Base-by-base conservation (phyloP, 2,329 filamentous ascomycete genomes). In the Cercospora nicotianae region DNA sequence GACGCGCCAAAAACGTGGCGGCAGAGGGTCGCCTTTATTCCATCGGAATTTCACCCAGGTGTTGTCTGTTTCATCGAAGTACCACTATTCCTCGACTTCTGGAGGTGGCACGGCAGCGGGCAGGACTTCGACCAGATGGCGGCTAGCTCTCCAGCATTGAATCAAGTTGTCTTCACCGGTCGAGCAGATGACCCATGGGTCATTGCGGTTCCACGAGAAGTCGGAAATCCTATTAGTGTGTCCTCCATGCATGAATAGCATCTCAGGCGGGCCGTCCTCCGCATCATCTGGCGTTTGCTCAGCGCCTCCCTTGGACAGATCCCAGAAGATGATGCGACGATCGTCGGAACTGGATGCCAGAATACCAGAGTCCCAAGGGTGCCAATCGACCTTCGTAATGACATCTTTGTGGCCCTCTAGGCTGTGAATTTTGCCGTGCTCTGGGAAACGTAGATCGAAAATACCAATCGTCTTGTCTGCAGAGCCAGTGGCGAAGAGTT, bases 161-260 rank as follows among this genome's bases (percentile, higher is more conserved):
- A 99, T 87, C 72, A 98, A 84, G 77, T 99, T 99, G 82, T 99
- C 95, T 79, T 99, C 96, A 0, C 94, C 95, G 16, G 95, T 94
- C 69, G 92, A 96, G 79, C 93, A 94, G 73, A 99, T 91, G 65
- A 97, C 88, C 96, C 96, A 99, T 4, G 94, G 94, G 76, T 97
- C 93, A 78, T 96, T 97, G 73, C 89, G 88, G 80, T 99, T 99
- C 94, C 94, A 99, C 81, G 91, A 94, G 77, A 99, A 99, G 80
- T 99, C 96, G 39, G 92, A 93, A 69, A 99, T 88, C 73, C 96
- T 91, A 81, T 97, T 97, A 10, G 95, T 99, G 83, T 99, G 96
- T 33, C 95, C 95, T 69, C 95, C 95, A 76, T 99, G 95, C 94
- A 99, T 98, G 82, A 99, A 99, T 1, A 99, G 83, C 91, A 99